Conservation (phyloP, 129 eudicot species). For the Flaveria trinervia region DNA sequence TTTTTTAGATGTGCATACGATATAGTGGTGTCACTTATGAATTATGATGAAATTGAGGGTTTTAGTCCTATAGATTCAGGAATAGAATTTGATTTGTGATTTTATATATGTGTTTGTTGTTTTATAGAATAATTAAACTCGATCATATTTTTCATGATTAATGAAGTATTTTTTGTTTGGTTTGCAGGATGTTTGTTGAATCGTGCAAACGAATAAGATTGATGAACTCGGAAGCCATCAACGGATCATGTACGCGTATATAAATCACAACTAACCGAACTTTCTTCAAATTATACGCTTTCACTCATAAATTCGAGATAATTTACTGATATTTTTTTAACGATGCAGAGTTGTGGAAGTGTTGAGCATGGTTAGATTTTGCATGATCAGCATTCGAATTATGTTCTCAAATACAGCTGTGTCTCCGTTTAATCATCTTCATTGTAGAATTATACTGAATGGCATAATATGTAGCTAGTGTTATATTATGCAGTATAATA, state of each 20-base stretch:
- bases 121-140: not conserved
- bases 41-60: too few relatives aligned
- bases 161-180: not conserved
- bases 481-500: not conserved
- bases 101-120: too few relatives aligned
- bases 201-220: conserved; percentile 73
- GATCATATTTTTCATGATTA: not conserved
- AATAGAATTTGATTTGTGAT: too few relatives aligned
- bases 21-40: too few relatives aligned
- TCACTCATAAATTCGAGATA: not conserved
- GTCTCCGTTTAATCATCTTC: not conserved
- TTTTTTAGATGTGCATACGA: too few relatives aligned
- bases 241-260: conserved; percentile 42
- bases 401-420: not conserved
- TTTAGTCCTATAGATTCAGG: too few relatives aligned
- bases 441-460: too few relatives aligned
- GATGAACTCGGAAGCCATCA: conserved; percentile 58
- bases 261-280: not conserved
- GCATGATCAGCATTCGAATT: not conserved
- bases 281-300: not conserved
- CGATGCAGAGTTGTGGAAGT: not conserved
- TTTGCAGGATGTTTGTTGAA: conserved; percentile 75
- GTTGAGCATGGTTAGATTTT: not conserved
- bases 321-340: not conserved
- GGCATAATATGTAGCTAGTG: not conserved